Evolutionary conservation across 2,329 filamentous ascomycete genomes (phyloP).

Genomic region (Cladosporium sp.): DNA sequence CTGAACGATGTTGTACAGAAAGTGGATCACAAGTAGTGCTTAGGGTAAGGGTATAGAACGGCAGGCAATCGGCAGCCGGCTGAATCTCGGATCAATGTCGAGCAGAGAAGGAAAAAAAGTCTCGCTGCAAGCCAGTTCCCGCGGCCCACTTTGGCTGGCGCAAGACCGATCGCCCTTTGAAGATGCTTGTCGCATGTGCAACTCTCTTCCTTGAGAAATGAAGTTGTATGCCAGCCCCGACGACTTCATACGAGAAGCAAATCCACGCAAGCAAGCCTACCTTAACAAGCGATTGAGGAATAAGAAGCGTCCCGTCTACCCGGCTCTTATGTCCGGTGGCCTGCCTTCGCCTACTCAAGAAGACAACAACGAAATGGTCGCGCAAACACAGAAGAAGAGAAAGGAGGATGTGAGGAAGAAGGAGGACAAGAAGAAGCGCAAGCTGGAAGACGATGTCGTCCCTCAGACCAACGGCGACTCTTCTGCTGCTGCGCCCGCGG

Average conservation of each 20-base stretch:
- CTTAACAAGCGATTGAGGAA: constrained; percentile 11
- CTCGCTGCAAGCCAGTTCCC: neutral
- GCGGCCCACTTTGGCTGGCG: neutral
- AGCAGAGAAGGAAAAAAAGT: constrained; percentile 5
- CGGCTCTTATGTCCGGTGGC: constrained; percentile 32
- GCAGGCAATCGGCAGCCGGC: no score
- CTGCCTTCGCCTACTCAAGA: constrained; percentile 28
- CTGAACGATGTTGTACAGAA: no score
- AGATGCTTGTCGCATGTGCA: constrained; percentile 11
- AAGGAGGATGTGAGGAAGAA: constrained; percentile 13
- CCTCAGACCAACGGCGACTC: neutral
- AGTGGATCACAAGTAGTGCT: no score
- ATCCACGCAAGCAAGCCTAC: constrained; percentile 6
- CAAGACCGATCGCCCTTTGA: neutral
- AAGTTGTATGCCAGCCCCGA: constrained; percentile 13
- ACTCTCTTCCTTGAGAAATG: constrained; percentile 7
- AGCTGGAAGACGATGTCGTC: constrained; percentile 13
- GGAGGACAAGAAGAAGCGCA: constrained; percentile 17
- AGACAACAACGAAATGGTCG: constrained; percentile 18
- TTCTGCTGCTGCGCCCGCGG: neutral
- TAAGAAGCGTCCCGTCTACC: constrained; percentile 16
- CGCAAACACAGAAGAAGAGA: constrained; percentile 20
- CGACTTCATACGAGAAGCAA: constrained; percentile 12
- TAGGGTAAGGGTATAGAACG: no score
- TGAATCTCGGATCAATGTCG: neutral